A percentile compares a stretch with the other conserved stretches of the same genome.
Conservation (phyloP, 169 alveolate species). For the Ichthyophthirius multifiliis region DNA sequence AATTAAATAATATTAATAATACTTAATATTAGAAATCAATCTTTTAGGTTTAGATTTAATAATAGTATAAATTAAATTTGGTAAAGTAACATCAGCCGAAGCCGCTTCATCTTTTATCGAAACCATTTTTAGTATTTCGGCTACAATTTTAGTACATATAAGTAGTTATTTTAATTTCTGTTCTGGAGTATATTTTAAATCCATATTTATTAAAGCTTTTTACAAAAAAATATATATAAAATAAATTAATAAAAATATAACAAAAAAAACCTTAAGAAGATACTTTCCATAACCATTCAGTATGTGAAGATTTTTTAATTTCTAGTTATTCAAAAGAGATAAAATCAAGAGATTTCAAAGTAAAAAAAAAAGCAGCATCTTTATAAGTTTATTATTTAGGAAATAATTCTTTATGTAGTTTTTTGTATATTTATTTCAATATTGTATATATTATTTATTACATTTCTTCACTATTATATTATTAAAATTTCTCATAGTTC, state of each 20-base stretch:
- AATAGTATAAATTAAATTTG: constrained; percentile 8
- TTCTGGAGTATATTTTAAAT: constrained; percentile 1
- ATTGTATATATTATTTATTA: neutral
- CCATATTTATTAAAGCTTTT: constrained; percentile 21
- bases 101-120: constrained; percentile 38
- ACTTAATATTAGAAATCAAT: constrained; percentile 17
- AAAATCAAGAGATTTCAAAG: neutral
- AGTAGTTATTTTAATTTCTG: constrained; percentile 5
- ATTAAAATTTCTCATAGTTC: neutral
- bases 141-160: constrained; percentile 11
- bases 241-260: too few relatives aligned
- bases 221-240: too few relatives aligned
- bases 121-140: constrained; percentile 14
- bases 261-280: too few relatives aligned
- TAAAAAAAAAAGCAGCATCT: neutral
- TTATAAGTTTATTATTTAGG: neutral
- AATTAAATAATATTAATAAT: neutral
- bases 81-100: constrained; percentile 28
- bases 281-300: constrained; percentile 1
- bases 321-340: neutral
- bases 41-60: constrained; percentile 31
- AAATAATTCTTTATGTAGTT: neutral
- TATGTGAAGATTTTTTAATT: neutral
- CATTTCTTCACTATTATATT: neutral
- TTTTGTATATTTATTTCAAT: neutral